Evolutionary conservation across 352 stramenopile species (phyloP).

Genomic region (Pythium biforme): DNA sequence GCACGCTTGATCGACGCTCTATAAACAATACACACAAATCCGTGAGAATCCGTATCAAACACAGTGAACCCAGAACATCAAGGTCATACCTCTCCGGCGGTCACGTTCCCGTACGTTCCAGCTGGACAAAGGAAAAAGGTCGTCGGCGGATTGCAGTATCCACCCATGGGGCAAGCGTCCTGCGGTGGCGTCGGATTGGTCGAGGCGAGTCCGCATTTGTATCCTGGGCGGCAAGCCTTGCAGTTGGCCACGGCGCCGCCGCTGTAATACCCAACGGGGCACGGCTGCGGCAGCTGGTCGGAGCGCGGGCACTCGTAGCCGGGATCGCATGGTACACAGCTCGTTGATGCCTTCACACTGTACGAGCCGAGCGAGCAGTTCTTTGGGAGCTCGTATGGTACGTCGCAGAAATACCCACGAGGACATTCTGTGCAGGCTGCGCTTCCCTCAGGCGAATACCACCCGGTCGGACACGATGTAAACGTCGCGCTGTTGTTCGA

Average conservation of each 20-base stretch:
- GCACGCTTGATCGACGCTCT: conserved; percentile 83
- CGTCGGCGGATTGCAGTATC: conserved; percentile 85
- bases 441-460: conserved; percentile 61
- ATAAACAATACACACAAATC: conserved; percentile 2
- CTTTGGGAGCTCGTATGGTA: conserved; percentile 55
- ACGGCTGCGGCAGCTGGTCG: conserved; percentile 71
- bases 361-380: conserved; percentile 81
- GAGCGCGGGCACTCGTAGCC: conserved; percentile 84
- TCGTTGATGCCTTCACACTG: conserved; percentile 62
- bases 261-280: conserved; percentile 88
- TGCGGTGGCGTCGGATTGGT: conserved; percentile 72
- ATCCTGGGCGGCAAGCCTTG: conserved; percentile 58
- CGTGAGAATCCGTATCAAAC: neutral
- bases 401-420: conserved; percentile 79
- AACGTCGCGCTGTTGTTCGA: conserved; percentile 61
- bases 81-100: conserved; percentile 57
- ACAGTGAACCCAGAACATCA: neutral
- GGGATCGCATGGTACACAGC: conserved; percentile 64
- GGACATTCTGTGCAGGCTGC: conserved; percentile 72
- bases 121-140: conserved; percentile 85
- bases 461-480: conserved; percentile 54
- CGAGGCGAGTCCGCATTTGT: conserved; percentile 80
- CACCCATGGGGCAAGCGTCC: conserved; percentile 87
- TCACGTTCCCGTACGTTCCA: conserved; percentile 86
- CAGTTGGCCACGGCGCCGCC: conserved; percentile 71